Percentiles rank a stretch among this genome's conserved stretches.
These are phyloP conservation scores for Endothia cerciana DNA, from an alignment of 2,329 filamentous ascomycete genomes.

Conservation along the genomic window DNA sequence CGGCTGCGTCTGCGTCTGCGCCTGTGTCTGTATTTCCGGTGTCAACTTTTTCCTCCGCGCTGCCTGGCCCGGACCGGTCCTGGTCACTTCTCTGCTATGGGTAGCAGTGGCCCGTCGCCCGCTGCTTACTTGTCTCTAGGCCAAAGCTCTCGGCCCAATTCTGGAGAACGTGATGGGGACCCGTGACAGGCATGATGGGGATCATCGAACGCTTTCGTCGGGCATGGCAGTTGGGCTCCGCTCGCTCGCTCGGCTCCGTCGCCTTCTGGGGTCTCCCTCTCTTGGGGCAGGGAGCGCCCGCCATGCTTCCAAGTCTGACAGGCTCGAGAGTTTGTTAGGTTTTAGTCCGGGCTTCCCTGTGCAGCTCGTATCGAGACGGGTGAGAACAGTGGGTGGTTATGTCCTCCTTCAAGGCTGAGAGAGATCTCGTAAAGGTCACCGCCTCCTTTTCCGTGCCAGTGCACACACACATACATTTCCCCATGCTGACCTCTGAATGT, in stretches of 20 bases:
- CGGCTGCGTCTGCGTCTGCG: not conserved
- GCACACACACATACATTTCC: not conserved
- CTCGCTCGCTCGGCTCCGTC: not conserved
- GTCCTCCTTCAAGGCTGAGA: not conserved
- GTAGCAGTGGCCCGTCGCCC: not conserved
- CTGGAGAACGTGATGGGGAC: conserved; percentile 2
- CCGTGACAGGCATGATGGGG: not conserved
- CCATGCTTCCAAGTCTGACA: not conserved
- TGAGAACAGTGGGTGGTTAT: not conserved
- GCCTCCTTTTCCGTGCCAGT: not conserved
- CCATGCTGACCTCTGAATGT: too few relatives aligned
- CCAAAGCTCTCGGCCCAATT: conserved; percentile 1
- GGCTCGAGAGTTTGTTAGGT: not conserved
- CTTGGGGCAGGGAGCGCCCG: not conserved
- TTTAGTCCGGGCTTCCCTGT: not conserved
- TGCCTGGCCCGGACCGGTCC: not conserved
- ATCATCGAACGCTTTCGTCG: not conserved
- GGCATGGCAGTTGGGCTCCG: not conserved
- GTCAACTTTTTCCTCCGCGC: conserved; percentile 1
- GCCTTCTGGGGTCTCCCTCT: not conserved
- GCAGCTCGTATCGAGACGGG: not conserved
- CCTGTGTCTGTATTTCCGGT: not conserved
- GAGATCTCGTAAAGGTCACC: not conserved
- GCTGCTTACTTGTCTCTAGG: not conserved
- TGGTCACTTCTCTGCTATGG: not conserved